Base-by-base conservation (phyloP, 257 asterid genomes). In the Voacanga thouarsii region DNA sequence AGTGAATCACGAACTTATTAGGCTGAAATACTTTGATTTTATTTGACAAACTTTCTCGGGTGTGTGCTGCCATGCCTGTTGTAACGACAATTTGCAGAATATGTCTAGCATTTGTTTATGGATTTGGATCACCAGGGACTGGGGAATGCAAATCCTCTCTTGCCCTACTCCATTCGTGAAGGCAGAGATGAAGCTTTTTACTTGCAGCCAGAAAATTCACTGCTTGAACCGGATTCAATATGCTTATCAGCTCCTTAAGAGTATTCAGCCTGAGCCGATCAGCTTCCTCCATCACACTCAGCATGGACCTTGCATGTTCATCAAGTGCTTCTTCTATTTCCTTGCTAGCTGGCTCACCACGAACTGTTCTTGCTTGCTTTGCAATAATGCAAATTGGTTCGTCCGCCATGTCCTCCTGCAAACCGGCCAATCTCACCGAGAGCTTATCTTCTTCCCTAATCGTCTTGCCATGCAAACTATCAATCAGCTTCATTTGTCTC, bases 321-420 rank as follows among this genome's bases (percentile, higher is more conserved):
- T 74, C 71, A 8, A 88, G 64, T 18, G 85, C 86, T 16, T 57
- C 33, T 49, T 61, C 79, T 12, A 15, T 18, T 33, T 65, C 71
- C 71, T 15, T 26, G 18, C n/a, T 33, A 33, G 37, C 6, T 15
- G 63, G 24, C 37, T 28, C 28, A 16, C 60, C 56, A 57, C 33
- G 77, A 33, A 5, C 0, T 65, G 24, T 30, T 30, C 71, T 65
- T 65, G 19, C 18, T 61, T 61, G 39, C 49, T 75, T 76, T 0
- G 84, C 86, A 41, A 85, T 71, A 65, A 72, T 16, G 5, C 80
- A 76, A 5, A 82, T 16, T 2, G 88, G 89, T 3, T 80, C 69
- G 39, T 89, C 88, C 2, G 85, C 89, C 43, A 86, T 65, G 0
- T 81, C 78, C 79, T 89, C 90, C 81, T 85, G 86, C 69, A 87